phyloP scores from a whole-genome alignment of 495 filamentous ascomycete genomes.

The Aspergillus bridgeri region DNA sequence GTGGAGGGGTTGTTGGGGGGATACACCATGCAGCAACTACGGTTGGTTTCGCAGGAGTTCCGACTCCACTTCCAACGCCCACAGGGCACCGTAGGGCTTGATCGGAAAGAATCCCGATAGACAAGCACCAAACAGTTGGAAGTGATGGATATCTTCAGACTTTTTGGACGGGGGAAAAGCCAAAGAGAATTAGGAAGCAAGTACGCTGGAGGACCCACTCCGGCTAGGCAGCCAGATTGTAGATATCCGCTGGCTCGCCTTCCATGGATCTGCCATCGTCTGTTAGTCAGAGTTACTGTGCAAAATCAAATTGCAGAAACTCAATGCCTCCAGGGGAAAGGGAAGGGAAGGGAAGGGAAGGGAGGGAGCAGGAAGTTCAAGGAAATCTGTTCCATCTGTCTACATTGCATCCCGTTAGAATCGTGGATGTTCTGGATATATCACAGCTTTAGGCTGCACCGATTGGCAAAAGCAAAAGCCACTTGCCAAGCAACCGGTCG shows the following conservation, averaged over 20 bases:
- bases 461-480: not conserved
- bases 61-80: not conserved
- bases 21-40: too few relatives aligned
- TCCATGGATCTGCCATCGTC: too few relatives aligned
- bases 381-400: not conserved
- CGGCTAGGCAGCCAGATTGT: not conserved
- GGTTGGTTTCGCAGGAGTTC: not conserved
- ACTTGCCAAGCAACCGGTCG: not conserved
- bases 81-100: not conserved
- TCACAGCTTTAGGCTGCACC: too few relatives aligned
- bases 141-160: too few relatives aligned
- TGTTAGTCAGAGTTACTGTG: too few relatives aligned
- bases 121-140: too few relatives aligned
- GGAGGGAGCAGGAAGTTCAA: too few relatives aligned
- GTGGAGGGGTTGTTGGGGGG: not conserved
- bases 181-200: not conserved
- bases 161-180: too few relatives aligned
- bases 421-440: too few relatives aligned
- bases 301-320: too few relatives aligned
- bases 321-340: not conserved
- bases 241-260: not conserved
- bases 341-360: too few relatives aligned
- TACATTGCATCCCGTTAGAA: too few relatives aligned
- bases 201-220: not conserved
- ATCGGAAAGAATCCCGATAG: not conserved